Evolutionary conservation across 2,329 filamentous ascomycete genomes (phyloP).

Genomic region (Clarireedia monteithiana): DNA sequence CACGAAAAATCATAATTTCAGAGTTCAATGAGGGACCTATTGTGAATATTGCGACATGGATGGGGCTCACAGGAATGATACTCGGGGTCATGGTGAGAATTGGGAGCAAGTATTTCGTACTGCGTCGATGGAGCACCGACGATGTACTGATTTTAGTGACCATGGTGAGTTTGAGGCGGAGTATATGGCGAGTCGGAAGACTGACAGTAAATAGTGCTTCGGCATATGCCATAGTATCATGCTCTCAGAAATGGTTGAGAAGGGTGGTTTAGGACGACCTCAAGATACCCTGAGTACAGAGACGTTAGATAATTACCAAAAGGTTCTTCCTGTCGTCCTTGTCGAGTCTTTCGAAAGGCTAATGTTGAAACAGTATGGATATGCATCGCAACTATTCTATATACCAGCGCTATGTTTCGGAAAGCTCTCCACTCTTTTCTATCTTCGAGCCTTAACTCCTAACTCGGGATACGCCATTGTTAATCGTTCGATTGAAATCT

Average conservation of each 20-base stretch:
- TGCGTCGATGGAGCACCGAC: constrained; percentile 11
- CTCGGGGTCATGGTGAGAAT: constrained; percentile 31
- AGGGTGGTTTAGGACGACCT: constrained; percentile 13
- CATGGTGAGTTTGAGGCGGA: constrained; percentile 14
- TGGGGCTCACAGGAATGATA: constrained; percentile 32
- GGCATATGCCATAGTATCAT: constrained; percentile 7
- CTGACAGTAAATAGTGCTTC: background rate
- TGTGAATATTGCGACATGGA: constrained; percentile 32
- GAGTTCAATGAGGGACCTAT: constrained; percentile 32
- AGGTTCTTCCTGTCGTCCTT: constrained; percentile 6
- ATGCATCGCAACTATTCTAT: constrained; percentile 24
- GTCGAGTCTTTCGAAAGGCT: background rate
- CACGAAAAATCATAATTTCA: constrained; percentile 29
- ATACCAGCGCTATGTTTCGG: constrained; percentile 22
- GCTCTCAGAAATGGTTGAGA: constrained; percentile 13
- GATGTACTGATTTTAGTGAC: constrained; percentile 13
- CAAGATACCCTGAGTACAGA: constrained; percentile 10
- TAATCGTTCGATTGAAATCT: constrained; percentile 9
- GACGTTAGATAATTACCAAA: constrained; percentile 13
- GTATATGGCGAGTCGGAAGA: constrained; percentile 1
- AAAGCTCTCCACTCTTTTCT: constrained; percentile 19
- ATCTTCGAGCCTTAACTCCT: constrained; percentile 4
- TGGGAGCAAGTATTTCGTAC: constrained; percentile 19
- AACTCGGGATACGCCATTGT: constrained; percentile 5
- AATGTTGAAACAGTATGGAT: constrained; percentile 17